Conservation (phyloP, 345 rosid species). For the Pugionium cornutum region DNA sequence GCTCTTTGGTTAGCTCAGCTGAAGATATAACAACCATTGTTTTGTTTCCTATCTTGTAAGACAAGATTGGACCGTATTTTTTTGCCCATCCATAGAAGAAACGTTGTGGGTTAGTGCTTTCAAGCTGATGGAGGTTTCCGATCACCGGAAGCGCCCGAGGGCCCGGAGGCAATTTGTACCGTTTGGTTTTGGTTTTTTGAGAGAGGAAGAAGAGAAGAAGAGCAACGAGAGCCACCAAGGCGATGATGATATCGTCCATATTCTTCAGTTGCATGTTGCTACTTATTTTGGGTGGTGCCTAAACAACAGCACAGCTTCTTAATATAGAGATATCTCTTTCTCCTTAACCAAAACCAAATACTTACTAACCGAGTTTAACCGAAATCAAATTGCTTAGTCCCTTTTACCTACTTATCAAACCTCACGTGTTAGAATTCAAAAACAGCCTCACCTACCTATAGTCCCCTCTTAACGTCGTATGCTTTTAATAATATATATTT, state of each 20-base stretch:
- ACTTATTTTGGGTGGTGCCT: constrained; percentile 2
- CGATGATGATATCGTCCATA: constrained; percentile 31
- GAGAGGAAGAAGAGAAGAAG: constrained; percentile 31
- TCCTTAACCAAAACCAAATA: too few relatives aligned
- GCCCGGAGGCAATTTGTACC: constrained; percentile 45
- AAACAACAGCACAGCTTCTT: neutral
- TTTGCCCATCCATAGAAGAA: constrained; percentile 46
- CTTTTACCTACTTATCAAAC: too few relatives aligned
- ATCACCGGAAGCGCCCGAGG: constrained; percentile 37
- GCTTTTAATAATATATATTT: too few relatives aligned
- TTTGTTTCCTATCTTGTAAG: constrained; percentile 40
- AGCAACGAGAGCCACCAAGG: constrained; percentile 10
- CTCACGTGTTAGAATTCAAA: too few relatives aligned
- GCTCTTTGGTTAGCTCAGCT: constrained; percentile 41
- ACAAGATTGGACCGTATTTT: constrained; percentile 50
- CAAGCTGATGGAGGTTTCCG: constrained; percentile 41
- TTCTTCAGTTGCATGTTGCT: neutral
- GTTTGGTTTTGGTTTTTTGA: constrained; percentile 20
- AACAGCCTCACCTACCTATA: too few relatives aligned
- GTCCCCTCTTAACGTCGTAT: too few relatives aligned
- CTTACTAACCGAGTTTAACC: too few relatives aligned
- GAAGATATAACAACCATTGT: constrained; percentile 47
- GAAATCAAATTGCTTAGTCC: too few relatives aligned
- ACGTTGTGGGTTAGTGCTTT: constrained; percentile 32
- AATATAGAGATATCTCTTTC: neutral